phyloP scores from a whole-genome alignment of 441 rosid species.

The Bruguiera hainesii region DNA sequence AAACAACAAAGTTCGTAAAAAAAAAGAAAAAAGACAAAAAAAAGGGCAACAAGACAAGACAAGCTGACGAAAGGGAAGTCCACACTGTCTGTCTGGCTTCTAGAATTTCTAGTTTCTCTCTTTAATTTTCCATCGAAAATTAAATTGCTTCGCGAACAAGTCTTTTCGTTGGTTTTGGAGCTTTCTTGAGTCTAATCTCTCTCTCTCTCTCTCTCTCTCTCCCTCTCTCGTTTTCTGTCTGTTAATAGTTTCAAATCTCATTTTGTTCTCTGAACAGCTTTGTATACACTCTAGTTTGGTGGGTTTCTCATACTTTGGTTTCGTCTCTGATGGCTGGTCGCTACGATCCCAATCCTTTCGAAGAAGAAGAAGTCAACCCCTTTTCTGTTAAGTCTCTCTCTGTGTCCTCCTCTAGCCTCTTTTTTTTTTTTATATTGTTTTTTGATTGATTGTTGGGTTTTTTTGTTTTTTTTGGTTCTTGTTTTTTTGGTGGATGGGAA shows the following conservation, averaged over 20 bases:
- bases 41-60: too few relatives aligned
- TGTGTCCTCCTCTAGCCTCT: constrained; percentile 18
- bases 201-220: neutral
- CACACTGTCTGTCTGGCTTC: constrained; percentile 13
- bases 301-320: neutral
- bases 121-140: too few relatives aligned
- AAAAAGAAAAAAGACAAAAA: too few relatives aligned
- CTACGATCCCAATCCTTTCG: constrained; percentile 79
- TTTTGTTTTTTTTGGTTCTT: neutral
- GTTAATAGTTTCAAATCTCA: neutral
- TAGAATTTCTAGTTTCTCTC: constrained; percentile 10
- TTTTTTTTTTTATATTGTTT: neutral
- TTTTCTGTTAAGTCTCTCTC: constrained; percentile 47
- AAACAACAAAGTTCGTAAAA: too few relatives aligned
- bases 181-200: neutral
- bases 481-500: neutral
- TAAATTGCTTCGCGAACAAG: too few relatives aligned
- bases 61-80: constrained; percentile 24
- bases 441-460: neutral
- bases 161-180: neutral
- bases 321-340: constrained; percentile 59
- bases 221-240: neutral
- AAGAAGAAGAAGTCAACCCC: constrained; percentile 77
- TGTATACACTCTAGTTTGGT: neutral
- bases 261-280: neutral